phyloP scores from a whole-genome alignment of 2,329 filamentous ascomycete species.

The Xenoacremonium recifei region DNA sequence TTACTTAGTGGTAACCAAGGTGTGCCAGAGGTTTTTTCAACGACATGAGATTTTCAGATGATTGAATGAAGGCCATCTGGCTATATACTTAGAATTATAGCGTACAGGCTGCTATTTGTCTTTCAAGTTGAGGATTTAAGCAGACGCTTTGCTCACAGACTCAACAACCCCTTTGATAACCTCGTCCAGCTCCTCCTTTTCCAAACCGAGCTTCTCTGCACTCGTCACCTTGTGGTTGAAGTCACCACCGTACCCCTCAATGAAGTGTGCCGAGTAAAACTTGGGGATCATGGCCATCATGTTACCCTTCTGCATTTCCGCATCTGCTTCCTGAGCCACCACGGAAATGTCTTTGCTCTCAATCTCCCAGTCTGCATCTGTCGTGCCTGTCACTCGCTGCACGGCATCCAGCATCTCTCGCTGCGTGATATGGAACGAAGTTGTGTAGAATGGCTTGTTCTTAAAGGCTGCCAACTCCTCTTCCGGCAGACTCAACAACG shows the following conservation, averaged over 20 bases:
- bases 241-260: conserved; percentile 31
- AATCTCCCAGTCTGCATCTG: conserved; percentile 45
- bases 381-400: conserved; percentile 55
- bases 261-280: conserved; percentile 29
- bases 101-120: background rate
- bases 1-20: too few relatives aligned
- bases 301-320: conserved; percentile 18
- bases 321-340: conserved; percentile 11
- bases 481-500: conserved; percentile 32
- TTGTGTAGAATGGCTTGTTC: conserved; percentile 42
- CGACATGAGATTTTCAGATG: too few relatives aligned
- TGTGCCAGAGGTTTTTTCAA: too few relatives aligned
- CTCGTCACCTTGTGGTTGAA: conserved; percentile 30
- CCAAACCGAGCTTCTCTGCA: conserved; percentile 23
- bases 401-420: conserved; percentile 62
- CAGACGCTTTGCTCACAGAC: conserved; percentile 1
- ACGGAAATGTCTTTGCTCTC: conserved; percentile 6
- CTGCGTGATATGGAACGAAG: conserved; percentile 57
- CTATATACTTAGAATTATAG: too few relatives aligned
- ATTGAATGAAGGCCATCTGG: too few relatives aligned
- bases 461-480: conserved; percentile 23
- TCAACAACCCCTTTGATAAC: conserved; percentile 16
- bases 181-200: conserved; percentile 27
- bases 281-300: conserved; percentile 14
- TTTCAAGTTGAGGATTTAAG: background rate